phyloP scores from a whole-genome alignment of 768 basidiomycete genomes.

The Lactifluus piperatus region DNA sequence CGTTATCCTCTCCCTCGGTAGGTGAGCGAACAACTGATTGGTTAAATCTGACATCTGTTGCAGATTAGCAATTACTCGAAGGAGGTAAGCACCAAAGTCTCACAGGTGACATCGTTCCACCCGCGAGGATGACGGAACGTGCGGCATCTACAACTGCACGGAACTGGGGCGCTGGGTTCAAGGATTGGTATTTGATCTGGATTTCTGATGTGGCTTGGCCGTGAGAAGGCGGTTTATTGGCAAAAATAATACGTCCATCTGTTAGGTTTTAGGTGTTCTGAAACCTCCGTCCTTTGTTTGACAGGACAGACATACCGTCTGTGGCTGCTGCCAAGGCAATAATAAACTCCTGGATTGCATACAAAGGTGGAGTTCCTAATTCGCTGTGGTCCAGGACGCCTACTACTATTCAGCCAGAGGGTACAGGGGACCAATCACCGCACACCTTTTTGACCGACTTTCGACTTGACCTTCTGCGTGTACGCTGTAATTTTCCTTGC shows the following conservation, averaged over 20 bases:
- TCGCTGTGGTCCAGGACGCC: neutral
- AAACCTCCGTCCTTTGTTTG: neutral
- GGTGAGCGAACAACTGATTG: constrained; percentile 64
- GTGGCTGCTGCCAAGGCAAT: constrained; percentile 69
- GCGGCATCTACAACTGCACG: constrained; percentile 75
- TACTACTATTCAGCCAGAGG: neutral
- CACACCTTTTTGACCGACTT: constrained; percentile 24
- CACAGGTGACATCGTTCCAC: constrained; percentile 98
- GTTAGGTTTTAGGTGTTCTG: neutral
- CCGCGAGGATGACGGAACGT: constrained; percentile 81
- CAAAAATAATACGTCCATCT: constrained; percentile 70
- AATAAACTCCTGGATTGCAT: constrained; percentile 70
- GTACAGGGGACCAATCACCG: neutral
- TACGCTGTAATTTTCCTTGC: constrained; percentile 83
- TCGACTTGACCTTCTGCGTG: constrained; percentile 30
- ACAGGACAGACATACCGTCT: constrained; percentile 42
- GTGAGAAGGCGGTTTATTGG: constrained; percentile 28
- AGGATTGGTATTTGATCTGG: constrained; percentile 80
- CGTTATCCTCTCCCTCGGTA: constrained; percentile 53
- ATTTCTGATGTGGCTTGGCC: constrained; percentile 31
- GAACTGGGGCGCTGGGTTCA: constrained; percentile 87
- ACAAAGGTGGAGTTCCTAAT: constrained; percentile 53
- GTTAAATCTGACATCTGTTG: constrained; percentile 79
- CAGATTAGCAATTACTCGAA: neutral
- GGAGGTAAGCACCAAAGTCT: constrained; percentile 19